Evolutionary conservation across 805 yeast genomes (phyloP), one percentile per base, ranked within the genome.

Genomic region (Candida schatavii): DNA sequence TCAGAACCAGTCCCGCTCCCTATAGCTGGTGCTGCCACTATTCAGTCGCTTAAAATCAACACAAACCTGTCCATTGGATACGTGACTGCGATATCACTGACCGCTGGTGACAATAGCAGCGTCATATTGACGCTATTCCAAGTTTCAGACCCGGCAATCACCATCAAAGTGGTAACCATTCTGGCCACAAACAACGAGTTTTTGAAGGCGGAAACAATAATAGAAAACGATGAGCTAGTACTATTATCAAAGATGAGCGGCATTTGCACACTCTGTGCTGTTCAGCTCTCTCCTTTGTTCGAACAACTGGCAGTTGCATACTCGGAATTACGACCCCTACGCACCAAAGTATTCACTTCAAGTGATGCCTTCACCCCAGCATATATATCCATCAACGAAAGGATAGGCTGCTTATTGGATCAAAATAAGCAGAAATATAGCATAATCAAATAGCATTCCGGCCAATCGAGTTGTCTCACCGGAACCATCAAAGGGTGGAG

Each of bases 351-450:
- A 7, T 31, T 31, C 6, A n/a, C 15, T 22, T 11, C 35, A 10
- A 5, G 19, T 4, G 35, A 47, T 36, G 27, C 7, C 7, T 1
- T 54, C 56, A 38, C 10, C n/a, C 74, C 76, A 1, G 44, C 49
- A 3, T 52, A 52, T 36, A 29, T 74, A 33, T 51, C 71, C 0
- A 44, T 44, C 2, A 28, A 44, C 3, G 51, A 59, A 20, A 44
- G 57, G 0, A 54, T 60, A 32, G 75, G 70, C 4, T 69, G 74
- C 44, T 44, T 77, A 13, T 45, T 75, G 27, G 78, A 74, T 46
- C 47, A 54, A 6, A 52, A 66, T 20, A 67, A 56, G 38, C 70
- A 64, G 45, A 61, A 66, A 39, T 74, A 72, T 48, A 47, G 59
- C 21, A 62, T 72, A 13, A n/a, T n/a, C n/a, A n/a, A n/a, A n/a